These are phyloP conservation scores for Gentiana dahurica DNA, from an alignment of 257 asterid genomes.

Conservation along the genomic window DNA sequence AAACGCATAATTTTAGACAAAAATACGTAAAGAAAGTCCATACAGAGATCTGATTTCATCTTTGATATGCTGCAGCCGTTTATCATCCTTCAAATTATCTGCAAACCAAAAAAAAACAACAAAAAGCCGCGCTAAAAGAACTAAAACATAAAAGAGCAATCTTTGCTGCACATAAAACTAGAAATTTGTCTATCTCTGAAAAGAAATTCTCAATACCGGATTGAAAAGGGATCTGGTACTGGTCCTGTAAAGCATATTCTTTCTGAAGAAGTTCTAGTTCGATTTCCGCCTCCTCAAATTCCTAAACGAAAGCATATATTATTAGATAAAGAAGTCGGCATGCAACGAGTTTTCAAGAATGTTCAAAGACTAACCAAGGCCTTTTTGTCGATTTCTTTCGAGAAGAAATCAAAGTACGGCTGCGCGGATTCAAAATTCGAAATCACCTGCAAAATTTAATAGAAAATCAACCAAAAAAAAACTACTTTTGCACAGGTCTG, in stretches of 20 bases:
- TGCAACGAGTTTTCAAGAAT: slow-evolving; percentile 1
- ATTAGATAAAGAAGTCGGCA: slow-evolving; percentile 7
- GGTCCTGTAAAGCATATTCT: slow-evolving; percentile 39
- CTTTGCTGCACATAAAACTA: too few species aligned
- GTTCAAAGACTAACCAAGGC: slow-evolving; percentile 16
- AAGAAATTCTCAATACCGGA: slow-evolving; percentile 29
- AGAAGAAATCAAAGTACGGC: slow-evolving; percentile 24
- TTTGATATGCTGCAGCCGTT: slow-evolving; percentile 70
- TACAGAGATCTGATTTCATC: slow-evolving; percentile 72
- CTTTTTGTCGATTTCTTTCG: slow-evolving; percentile 17
- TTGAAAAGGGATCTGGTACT: slow-evolving; percentile 44
- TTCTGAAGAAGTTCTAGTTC: slow-evolving; percentile 81
- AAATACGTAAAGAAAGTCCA: slow-evolving; percentile 16
- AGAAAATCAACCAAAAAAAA: not conserved
- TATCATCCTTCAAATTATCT: slow-evolving; percentile 48
- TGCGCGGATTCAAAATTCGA: slow-evolving; percentile 22
- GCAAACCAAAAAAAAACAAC: slow-evolving; percentile 16
- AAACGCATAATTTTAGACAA: not conserved
- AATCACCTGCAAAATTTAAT: slow-evolving; percentile 22
- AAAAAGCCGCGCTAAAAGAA: not conserved
- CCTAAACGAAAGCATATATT: slow-evolving; percentile 34
- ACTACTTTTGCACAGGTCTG: too few species aligned
- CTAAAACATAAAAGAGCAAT: not conserved
- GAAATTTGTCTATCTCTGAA: not conserved
- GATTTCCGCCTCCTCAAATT: slow-evolving; percentile 88